A percentile compares a stretch with the other conserved stretches of the same genome.
Evolutionary conservation across 495 filamentous ascomycete genomes (phyloP).

Genomic region (Xylaria palmicola): DNA sequence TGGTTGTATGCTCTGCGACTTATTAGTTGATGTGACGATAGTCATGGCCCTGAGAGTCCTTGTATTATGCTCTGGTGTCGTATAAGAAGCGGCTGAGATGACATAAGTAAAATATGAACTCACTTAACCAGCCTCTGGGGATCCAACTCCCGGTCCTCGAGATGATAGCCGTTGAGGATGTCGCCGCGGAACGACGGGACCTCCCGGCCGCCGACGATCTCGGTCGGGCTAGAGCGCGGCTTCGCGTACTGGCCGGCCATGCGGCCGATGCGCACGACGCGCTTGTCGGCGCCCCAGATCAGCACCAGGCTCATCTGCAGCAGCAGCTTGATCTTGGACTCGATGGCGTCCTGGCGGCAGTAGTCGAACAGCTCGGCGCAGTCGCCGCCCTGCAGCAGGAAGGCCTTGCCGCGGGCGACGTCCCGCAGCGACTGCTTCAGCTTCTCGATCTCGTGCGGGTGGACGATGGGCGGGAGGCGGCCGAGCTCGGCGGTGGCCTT

Average conservation of each 20-base stretch:
- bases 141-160: slow-evolving; percentile 71
- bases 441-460: slow-evolving; percentile 77
- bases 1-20: slow-evolving; percentile 79
- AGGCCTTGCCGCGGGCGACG: slow-evolving; percentile 88
- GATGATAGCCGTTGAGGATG: slow-evolving; percentile 85
- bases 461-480: slow-evolving; percentile 83
- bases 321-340: slow-evolving; percentile 93
- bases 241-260: slow-evolving; percentile 99
- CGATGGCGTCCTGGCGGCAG: slow-evolving; percentile 83
- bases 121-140: slow-evolving; percentile 76
- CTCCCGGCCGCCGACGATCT: slow-evolving; percentile 73
- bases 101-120: slow-evolving; percentile 4
- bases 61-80: background rate
- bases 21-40: background rate
- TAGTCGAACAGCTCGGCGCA: slow-evolving; percentile 98
- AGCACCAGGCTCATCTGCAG: slow-evolving; percentile 94
- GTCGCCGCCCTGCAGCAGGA: slow-evolving; percentile 94
- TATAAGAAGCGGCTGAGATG: slow-evolving; percentile 1
- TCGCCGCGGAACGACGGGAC: slow-evolving; percentile 92
- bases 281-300: slow-evolving; percentile 86
- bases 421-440: slow-evolving; percentile 75
- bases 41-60: background rate
- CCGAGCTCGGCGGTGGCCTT: slow-evolving; percentile 69
- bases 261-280: slow-evolving; percentile 88
- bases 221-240: slow-evolving; percentile 84